These are phyloP conservation scores for Apiospora kogelbergensis DNA, from an alignment of 2,329 filamentous ascomycete genomes.

Conservation along the genomic window DNA sequence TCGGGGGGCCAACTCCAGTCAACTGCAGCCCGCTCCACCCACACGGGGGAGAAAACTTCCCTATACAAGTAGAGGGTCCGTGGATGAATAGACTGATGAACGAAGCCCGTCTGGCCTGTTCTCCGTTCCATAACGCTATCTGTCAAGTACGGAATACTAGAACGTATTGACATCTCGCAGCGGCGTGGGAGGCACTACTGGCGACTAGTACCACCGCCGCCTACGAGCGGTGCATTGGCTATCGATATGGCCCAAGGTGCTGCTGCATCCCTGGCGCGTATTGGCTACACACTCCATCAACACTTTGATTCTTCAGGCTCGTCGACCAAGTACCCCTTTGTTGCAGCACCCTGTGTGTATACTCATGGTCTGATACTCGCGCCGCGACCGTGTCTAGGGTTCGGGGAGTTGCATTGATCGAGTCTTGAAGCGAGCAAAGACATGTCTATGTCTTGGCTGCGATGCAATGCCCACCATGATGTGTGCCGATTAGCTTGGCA, in stretches of 20 bases:
- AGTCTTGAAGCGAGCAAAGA: background rate
- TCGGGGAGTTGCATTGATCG: background rate
- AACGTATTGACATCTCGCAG: background rate
- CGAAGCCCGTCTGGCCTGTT: background rate
- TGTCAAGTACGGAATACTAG: background rate
- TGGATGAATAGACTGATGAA: background rate
- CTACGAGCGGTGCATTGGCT: background rate
- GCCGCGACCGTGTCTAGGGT: background rate
- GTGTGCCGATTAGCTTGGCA: conserved; percentile 1
- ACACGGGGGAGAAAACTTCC: background rate
- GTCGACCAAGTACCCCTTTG: background rate
- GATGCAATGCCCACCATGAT: background rate
- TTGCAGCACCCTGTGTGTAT: conserved; percentile 6
- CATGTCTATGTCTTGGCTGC: conserved; percentile 2
- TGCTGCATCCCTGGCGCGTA: background rate
- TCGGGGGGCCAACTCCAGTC: background rate
- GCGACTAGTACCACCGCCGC: background rate
- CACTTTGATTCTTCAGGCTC: background rate
- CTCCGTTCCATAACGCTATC: background rate
- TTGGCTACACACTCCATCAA: background rate
- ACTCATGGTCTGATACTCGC: background rate
- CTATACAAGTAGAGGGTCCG: background rate
- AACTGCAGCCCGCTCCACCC: background rate
- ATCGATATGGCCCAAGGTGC: background rate
- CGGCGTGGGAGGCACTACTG: background rate